Evolutionary conservation across 192 early-diverging fungal species (phyloP), one percentile per base, ranked within the genome.

Genomic region (Dissophora ornata): DNA sequence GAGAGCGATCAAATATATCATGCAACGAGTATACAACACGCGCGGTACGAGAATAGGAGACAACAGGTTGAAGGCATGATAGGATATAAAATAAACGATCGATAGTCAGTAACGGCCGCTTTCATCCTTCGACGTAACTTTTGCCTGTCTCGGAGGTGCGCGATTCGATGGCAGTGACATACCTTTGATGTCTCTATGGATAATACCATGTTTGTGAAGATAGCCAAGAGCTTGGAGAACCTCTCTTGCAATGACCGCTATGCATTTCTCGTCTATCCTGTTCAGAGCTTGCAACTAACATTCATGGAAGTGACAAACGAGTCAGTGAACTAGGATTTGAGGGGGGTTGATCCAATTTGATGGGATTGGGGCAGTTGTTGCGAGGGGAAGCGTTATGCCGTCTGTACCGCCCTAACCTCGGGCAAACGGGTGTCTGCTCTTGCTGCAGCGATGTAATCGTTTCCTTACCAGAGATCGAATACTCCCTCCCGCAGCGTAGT

Each of bases 181-280:
- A 94, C 94, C 94, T 88, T 99, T 99, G 56, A 99, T 96, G 68
- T 99, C 97, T 53, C 97, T 86, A 67, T 99, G 97, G 71, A 99
- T 97, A 60, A 99, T 99, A 16, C 89, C 85, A 38, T 91, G 90
- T 55, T 95, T 94, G 75, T 99, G 98, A 40, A 99, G 82, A 81
- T 98, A 99, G 24, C 88, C 84, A 16, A 99, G 86, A 3, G 97
- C 98, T 48, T 87, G 73, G 51, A 98, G 83, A 10, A 97, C 90
- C 70, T 98, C 95, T 46, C 92, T 86, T 22, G 91, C 91, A 69
- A 99, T 94, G 50, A 96, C 86, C 11, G 94, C 90, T 32, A 94
- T 95, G 81, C 94, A 94, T 54, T 81, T 86, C 71, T 99, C 98
- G 36, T 96, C 95, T 13, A 99, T 87, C 45, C 64, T 60, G 29